phyloP scores from a whole-genome alignment of 2,329 filamentous ascomycete species.

The Rhynchosporium graminicola region DNA sequence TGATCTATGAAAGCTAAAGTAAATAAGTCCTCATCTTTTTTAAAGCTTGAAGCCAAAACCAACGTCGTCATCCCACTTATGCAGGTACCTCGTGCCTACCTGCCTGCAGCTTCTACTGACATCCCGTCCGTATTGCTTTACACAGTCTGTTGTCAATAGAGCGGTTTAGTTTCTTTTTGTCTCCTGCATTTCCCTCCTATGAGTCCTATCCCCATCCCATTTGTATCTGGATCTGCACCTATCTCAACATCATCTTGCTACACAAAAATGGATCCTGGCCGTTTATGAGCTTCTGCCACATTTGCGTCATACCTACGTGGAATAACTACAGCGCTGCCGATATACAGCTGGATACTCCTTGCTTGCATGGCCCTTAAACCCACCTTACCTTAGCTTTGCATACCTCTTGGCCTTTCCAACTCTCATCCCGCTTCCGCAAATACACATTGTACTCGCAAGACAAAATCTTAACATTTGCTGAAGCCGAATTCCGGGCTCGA shows the following conservation, averaged over 20 bases:
- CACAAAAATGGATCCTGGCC: neutral
- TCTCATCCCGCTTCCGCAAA: neutral
- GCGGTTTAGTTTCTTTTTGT: neutral
- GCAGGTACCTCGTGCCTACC: conserved; percentile 10
- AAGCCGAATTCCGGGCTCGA: neutral
- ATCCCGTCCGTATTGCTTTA: neutral
- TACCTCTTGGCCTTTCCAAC: neutral
- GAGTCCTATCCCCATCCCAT: neutral
- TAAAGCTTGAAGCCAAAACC: neutral
- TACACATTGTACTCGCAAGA: neutral
- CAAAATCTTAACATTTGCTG: neutral
- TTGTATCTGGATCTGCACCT: neutral
- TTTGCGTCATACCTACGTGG: neutral
- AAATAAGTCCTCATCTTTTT: neutral
- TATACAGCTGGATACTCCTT: neutral
- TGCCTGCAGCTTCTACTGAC: neutral
- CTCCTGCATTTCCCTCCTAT: neutral
- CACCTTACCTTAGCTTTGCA: neutral
- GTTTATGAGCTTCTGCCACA: neutral
- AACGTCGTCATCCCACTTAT: conserved; percentile 4
- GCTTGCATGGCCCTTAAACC: neutral
- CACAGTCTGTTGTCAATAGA: neutral
- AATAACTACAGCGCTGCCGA: conserved; percentile 4
- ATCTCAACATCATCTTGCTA: neutral
- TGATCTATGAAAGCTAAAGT: neutral